Conservation (phyloP, 2,329 filamentous ascomycete species). For the Penicillium griseofulvum region DNA sequence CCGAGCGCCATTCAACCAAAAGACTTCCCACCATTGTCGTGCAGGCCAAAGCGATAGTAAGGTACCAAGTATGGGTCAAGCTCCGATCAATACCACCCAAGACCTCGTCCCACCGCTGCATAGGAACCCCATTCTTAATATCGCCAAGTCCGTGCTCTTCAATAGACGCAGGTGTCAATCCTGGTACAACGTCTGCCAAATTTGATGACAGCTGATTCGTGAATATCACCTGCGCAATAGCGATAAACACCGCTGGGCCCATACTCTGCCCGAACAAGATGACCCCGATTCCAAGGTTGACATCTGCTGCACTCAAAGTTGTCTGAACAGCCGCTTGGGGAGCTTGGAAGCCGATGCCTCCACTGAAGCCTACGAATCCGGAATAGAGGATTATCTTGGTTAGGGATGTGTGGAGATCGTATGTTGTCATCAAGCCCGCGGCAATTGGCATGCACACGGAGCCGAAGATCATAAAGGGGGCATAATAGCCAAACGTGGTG, state of each 20-base stretch:
- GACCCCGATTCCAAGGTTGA: slow-evolving; percentile 28
- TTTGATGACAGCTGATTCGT: slow-evolving; percentile 45
- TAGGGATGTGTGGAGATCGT: slow-evolving; percentile 19
- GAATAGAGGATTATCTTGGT: slow-evolving; percentile 29
- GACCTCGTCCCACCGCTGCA: slow-evolving; percentile 10
- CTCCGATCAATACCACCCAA: slow-evolving; percentile 22
- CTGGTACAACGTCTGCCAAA: slow-evolving; percentile 14
- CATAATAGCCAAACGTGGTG: slow-evolving; percentile 32
- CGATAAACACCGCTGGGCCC: slow-evolving; percentile 50
- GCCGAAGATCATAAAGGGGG: slow-evolving; percentile 36
- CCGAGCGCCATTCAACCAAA: slow-evolving; percentile 27
- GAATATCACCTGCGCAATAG: slow-evolving; percentile 54
- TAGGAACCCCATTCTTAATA: slow-evolving; percentile 16
- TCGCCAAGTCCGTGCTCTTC: slow-evolving; percentile 17
- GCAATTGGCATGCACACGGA: slow-evolving; percentile 34
- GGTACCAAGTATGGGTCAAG: slow-evolving; percentile 23
- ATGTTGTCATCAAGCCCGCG: slow-evolving; percentile 36
- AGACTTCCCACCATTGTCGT: slow-evolving; percentile 23
- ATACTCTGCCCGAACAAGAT: slow-evolving; percentile 40
- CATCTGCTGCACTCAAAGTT: slow-evolving; percentile 25
- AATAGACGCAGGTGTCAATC: slow-evolving; percentile 13
- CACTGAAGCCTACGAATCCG: slow-evolving; percentile 28
- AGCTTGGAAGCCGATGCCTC: slow-evolving; percentile 33
- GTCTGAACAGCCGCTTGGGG: slow-evolving; percentile 33
- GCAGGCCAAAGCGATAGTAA: slow-evolving; percentile 22